A percentile compares a stretch with the other conserved stretches of the same genome.
phyloP scores from a whole-genome alignment of 192 early-diverging fungal species.

The Entomortierella beljakovae region DNA sequence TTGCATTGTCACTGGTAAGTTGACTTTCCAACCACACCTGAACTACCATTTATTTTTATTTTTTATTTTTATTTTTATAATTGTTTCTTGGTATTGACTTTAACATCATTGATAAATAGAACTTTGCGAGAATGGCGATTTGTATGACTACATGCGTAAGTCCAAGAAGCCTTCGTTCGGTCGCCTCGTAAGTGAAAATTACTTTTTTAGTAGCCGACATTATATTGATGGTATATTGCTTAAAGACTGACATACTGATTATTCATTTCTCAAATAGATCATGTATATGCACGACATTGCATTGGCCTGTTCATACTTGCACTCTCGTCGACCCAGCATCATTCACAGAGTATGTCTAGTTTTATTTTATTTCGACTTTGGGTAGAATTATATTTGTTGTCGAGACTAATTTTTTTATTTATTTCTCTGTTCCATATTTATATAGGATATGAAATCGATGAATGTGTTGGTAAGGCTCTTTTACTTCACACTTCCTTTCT shows the following conservation, averaged over 20 bases:
- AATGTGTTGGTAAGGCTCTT: slow-evolving; percentile 67
- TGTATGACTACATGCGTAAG: slow-evolving; percentile 80
- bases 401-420: not conserved
- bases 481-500: not conserved
- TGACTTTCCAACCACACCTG: not conserved
- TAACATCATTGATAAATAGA: slow-evolving; percentile 37
- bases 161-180: slow-evolving; percentile 71
- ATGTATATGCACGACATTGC: slow-evolving; percentile 87
- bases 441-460: slow-evolving; percentile 81
- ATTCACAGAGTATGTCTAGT: slow-evolving; percentile 70
- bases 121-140: slow-evolving; percentile 79
- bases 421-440: not conserved
- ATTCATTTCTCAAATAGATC: slow-evolving; percentile 51
- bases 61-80: not conserved
- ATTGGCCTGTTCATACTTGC: slow-evolving; percentile 77
- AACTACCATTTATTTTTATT: not conserved
- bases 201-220: not conserved
- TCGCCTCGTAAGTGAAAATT: slow-evolving; percentile 59
- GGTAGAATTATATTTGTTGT: not conserved
- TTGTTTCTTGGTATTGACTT: too few relatives aligned
- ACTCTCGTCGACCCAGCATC: slow-evolving; percentile 77
- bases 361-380: not conserved
- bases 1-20: slow-evolving; percentile 70
- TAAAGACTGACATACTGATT: not conserved
- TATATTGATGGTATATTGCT: too few relatives aligned